Percentiles rank a stretch among this genome's conserved stretches.
Conservation (phyloP, 106 monocot species). For the Iris macrosiphon region DNA sequence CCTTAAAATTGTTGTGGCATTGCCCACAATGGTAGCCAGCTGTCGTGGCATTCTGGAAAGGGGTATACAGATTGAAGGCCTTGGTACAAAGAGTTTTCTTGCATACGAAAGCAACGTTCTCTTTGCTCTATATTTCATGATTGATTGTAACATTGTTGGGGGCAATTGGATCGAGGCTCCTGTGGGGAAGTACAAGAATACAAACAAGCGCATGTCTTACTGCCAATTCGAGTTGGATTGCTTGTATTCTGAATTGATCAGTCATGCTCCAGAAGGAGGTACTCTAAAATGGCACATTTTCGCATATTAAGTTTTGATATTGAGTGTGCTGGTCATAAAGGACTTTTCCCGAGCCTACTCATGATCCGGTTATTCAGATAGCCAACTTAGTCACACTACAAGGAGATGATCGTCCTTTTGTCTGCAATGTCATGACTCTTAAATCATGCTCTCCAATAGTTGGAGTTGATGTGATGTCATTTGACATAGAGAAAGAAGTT, state of each 20-base stretch:
- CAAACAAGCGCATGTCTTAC: slow-evolving; percentile 51
- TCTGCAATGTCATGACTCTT: slow-evolving; percentile 96
- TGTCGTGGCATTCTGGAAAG: slow-evolving; percentile 96
- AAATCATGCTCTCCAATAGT: slow-evolving; percentile 93
- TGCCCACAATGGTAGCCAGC: slow-evolving; percentile 97
- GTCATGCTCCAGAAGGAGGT: slow-evolving; percentile 88
- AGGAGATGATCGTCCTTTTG: slow-evolving; percentile 76
- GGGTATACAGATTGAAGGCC: slow-evolving; percentile 83
- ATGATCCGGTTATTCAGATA: slow-evolving; percentile 99
- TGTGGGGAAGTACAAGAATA: slow-evolving; percentile 72
- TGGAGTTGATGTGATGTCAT: slow-evolving; percentile 97
- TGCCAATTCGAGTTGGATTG: slow-evolving; percentile 92
- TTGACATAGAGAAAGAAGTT: slow-evolving; percentile 80
- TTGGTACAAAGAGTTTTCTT: slow-evolving; percentile 81
- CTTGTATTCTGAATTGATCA: slow-evolving; percentile 88
- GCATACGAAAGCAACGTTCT: slow-evolving; percentile 99
- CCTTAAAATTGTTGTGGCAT: slow-evolving; percentile 88
- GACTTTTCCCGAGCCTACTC: slow-evolving; percentile 92
- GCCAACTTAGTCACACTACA: slow-evolving; percentile 95
- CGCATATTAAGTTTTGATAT: slow-evolving; percentile 99
- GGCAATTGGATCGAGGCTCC: slow-evolving; percentile 97
- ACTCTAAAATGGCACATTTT: slow-evolving; percentile 98
- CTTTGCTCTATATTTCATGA: slow-evolving; percentile 98
- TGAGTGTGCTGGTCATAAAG: slow-evolving; percentile 99
- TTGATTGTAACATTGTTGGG: slow-evolving; percentile 91